Percentiles rank a stretch among this genome's conserved stretches.
Conservation (phyloP, 2,329 filamentous ascomycete genomes). For the Fusarium nurragi region DNA sequence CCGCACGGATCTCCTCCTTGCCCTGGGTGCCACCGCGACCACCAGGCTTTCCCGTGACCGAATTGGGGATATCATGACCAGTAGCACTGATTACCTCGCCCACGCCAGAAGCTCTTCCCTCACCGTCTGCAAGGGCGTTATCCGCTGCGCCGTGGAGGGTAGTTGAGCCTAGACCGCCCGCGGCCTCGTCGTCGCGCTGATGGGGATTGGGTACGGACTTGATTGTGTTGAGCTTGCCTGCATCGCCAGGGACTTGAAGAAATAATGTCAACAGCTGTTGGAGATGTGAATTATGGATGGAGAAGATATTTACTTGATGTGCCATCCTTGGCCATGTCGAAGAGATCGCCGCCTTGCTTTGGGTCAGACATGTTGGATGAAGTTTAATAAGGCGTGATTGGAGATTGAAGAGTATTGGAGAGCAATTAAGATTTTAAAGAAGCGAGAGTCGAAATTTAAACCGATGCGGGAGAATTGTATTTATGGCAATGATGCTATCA, state of each 20-base stretch:
- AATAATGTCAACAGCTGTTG: fast-evolving
- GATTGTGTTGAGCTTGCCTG: constrained; percentile 20
- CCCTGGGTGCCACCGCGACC: constrained; percentile 17
- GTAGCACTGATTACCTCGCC: constrained; percentile 15
- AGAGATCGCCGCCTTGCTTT: constrained; percentile 28
- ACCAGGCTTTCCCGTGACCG: constrained; percentile 11
- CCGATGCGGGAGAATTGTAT: background rate
- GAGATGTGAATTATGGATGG: fast-evolving
- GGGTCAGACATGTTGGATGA: constrained; percentile 1
- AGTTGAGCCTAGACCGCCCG: constrained; percentile 14
- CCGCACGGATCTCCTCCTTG: constrained; percentile 6
- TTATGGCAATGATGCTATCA: background rate
- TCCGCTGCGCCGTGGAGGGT: constrained; percentile 9
- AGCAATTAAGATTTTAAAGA: background rate
- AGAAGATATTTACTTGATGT: background rate
- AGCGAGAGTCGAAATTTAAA: fast-evolving
- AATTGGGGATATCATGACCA: constrained; percentile 14
- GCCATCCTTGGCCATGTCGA: constrained; percentile 31
- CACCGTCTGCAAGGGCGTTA: background rate
- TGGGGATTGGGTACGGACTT: constrained; percentile 17
- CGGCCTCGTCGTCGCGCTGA: constrained; percentile 5
- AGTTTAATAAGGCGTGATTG: no score
- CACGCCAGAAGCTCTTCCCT: background rate
- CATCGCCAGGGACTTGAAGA: constrained; percentile 5
- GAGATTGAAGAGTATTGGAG: fast-evolving